Percentiles rank a stretch among this genome's conserved stretches.
Evolutionary conservation across 768 basidiomycete genomes (phyloP).

Genomic region (Lenzites betulinus): DNA sequence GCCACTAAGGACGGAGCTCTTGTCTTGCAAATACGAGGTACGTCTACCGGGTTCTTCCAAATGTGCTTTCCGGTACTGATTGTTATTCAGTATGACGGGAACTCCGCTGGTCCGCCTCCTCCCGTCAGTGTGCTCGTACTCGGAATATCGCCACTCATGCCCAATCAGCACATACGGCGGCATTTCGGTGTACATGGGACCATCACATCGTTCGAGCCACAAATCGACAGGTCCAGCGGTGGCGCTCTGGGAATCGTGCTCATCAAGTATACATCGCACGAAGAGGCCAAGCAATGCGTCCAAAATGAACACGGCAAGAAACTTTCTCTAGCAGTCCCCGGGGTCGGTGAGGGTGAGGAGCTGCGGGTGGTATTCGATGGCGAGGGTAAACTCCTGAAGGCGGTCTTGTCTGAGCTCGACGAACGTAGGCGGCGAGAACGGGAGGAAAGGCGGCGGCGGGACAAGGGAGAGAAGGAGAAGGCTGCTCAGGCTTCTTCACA

Average conservation of each 20-base stretch:
- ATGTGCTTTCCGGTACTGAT: background rate
- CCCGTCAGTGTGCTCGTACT: slow-evolving; percentile 73
- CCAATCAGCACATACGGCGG: slow-evolving; percentile 61
- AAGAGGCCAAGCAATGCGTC: slow-evolving; percentile 69
- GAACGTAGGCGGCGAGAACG: slow-evolving; percentile 47
- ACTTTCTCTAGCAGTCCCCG: slow-evolving; percentile 42
- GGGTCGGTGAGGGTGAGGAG: slow-evolving; percentile 52
- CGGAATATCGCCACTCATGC: slow-evolving; percentile 70
- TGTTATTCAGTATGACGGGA: slow-evolving; percentile 63
- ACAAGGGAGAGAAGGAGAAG: slow-evolving; percentile 36
- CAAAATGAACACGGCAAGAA: slow-evolving; percentile 66
- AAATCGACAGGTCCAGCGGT: slow-evolving; percentile 80
- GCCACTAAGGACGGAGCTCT: slow-evolving; percentile 42
- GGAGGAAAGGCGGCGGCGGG: slow-evolving; percentile 49
- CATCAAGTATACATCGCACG: slow-evolving; percentile 64
- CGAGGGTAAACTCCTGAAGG: slow-evolving; percentile 63
- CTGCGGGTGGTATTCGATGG: slow-evolving; percentile 81
- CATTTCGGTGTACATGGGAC: slow-evolving; percentile 66
- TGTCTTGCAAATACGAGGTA: slow-evolving; percentile 59
- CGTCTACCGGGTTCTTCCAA: slow-evolving; percentile 21
- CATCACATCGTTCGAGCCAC: slow-evolving; percentile 69
- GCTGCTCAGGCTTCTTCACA: slow-evolving; percentile 11
- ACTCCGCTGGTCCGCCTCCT: slow-evolving; percentile 73
- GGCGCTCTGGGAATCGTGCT: slow-evolving; percentile 80
- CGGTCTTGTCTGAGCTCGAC: slow-evolving; percentile 67